These are phyloP conservation scores for Cubamyces sp. DNA, from an alignment of 768 basidiomycete species.

Conservation along the genomic window DNA sequence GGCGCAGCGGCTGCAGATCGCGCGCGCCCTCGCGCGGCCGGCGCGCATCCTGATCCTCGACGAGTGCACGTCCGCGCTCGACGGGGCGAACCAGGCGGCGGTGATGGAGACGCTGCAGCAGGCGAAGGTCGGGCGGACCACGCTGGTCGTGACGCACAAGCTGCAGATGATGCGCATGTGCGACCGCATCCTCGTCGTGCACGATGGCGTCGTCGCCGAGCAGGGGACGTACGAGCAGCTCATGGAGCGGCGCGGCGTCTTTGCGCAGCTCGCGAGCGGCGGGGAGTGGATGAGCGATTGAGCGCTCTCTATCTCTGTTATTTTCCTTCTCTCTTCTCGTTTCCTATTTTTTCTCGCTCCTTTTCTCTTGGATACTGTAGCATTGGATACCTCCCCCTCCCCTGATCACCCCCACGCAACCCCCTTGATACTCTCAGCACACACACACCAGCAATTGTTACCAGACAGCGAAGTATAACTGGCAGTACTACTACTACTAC, in stretches of 20 bases:
- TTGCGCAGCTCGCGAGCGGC: slow-evolving; percentile 76
- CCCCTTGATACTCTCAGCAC: background rate
- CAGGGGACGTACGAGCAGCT: slow-evolving; percentile 76
- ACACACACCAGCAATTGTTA: slow-evolving; percentile 1
- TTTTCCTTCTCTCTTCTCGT: background rate
- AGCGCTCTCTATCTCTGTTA: background rate
- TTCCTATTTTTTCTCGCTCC: too few relatives aligned
- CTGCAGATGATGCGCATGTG: slow-evolving; percentile 89
- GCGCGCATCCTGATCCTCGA: slow-evolving; percentile 82
- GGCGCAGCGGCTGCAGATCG: slow-evolving; percentile 91
- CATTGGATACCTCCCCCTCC: slow-evolving; percentile 21
- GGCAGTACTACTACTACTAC: slow-evolving; percentile 14
- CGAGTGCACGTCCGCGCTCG: slow-evolving; percentile 94
- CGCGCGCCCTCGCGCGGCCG: slow-evolving; percentile 81
- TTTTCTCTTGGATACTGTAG: slow-evolving; percentile 24
- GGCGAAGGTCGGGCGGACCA: slow-evolving; percentile 74
- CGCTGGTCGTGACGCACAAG: slow-evolving; percentile 94
- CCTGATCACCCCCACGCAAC: background rate
- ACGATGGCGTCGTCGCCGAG: slow-evolving; percentile 79
- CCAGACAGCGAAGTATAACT: slow-evolving; percentile 25
- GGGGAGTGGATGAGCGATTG: slow-evolving; percentile 62
- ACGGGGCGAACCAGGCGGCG: slow-evolving; percentile 79
- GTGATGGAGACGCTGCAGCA: slow-evolving; percentile 76
- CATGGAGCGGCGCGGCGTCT: slow-evolving; percentile 67
- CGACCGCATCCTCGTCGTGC: slow-evolving; percentile 82